phyloP scores from a whole-genome alignment of 2,329 filamentous ascomycete species.

The Fusarium sp. region DNA sequence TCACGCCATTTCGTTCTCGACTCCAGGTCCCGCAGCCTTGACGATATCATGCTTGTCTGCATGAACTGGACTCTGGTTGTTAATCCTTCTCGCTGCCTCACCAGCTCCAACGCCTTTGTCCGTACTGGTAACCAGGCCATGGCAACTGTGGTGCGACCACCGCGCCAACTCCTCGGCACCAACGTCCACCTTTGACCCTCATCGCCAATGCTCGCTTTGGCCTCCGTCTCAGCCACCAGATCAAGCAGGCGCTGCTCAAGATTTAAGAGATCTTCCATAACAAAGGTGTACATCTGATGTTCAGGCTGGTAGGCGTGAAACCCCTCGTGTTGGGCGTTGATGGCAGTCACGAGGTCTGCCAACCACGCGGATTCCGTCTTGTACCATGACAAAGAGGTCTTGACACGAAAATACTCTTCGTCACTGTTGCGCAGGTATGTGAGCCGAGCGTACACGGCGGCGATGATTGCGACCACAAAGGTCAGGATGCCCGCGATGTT shows the following conservation, averaged over 20 bases:
- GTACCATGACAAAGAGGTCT: slow-evolving; percentile 59
- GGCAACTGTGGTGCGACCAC: slow-evolving; percentile 51
- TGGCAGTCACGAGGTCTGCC: slow-evolving; percentile 51
- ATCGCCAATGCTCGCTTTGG: slow-evolving; percentile 34
- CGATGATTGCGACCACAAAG: slow-evolving; percentile 58
- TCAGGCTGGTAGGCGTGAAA: slow-evolving; percentile 47
- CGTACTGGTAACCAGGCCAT: slow-evolving; percentile 58
- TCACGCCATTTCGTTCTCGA: slow-evolving; percentile 45
- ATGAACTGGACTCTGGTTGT: slow-evolving; percentile 59
- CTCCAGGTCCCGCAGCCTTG: slow-evolving; percentile 52
- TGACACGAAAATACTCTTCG: slow-evolving; percentile 59
- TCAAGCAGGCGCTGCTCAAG: slow-evolving; percentile 58
- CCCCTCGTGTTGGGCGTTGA: slow-evolving; percentile 40
- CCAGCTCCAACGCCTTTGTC: slow-evolving; percentile 57
- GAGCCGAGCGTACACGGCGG: slow-evolving; percentile 56
- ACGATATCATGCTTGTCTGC: slow-evolving; percentile 60
- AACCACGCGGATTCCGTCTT: slow-evolving; percentile 61
- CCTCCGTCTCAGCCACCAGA: slow-evolving; percentile 56
- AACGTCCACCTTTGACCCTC: slow-evolving; percentile 49
- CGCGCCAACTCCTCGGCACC: slow-evolving; percentile 51
- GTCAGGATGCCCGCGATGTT: slow-evolving; percentile 59
- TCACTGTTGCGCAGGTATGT: slow-evolving; percentile 58
- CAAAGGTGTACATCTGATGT: slow-evolving; percentile 59
- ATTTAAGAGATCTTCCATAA: slow-evolving; percentile 58
- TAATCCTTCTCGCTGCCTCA: slow-evolving; percentile 57